phyloP scores from a whole-genome alignment of 2,329 filamentous ascomycete species.

The Verticillium tricorpus region DNA sequence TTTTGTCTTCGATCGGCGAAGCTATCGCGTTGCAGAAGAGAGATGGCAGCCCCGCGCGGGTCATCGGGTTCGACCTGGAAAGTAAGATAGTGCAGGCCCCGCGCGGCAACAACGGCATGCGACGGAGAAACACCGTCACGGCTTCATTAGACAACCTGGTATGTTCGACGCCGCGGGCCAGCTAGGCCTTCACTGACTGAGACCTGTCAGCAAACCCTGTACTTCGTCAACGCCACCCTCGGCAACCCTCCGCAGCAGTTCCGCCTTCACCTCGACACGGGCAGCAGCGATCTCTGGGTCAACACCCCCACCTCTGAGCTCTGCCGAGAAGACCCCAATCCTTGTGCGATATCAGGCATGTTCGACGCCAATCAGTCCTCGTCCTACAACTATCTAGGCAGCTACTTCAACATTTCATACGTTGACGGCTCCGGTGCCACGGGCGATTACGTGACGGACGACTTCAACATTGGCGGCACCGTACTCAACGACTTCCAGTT shows the following conservation, averaged over 20 bases:
- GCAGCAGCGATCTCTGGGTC: slow-evolving; percentile 66
- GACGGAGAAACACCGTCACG: slow-evolving; percentile 38
- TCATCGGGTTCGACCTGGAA: slow-evolving; percentile 41
- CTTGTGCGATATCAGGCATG: slow-evolving; percentile 59
- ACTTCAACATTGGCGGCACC: slow-evolving; percentile 44
- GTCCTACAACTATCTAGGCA: slow-evolving; percentile 66
- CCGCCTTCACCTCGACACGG: slow-evolving; percentile 61
- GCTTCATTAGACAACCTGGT: slow-evolving; percentile 54
- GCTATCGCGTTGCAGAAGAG: slow-evolving; percentile 23
- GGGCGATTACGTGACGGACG: slow-evolving; percentile 56
- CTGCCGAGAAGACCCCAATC: slow-evolving; percentile 21
- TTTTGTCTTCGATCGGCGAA: slow-evolving; percentile 18
- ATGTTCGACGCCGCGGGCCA: slow-evolving; percentile 13
- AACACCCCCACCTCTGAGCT: slow-evolving; percentile 8
- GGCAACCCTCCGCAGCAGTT: slow-evolving; percentile 58
- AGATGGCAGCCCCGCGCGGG: slow-evolving; percentile 30
- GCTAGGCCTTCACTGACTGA: slow-evolving; percentile 7
- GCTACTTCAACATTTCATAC: slow-evolving; percentile 53
- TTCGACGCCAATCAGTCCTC: slow-evolving; percentile 70
- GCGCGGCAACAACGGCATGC: slow-evolving; percentile 9
- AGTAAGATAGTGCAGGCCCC: slow-evolving; percentile 21
- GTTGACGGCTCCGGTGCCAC: slow-evolving; percentile 50
- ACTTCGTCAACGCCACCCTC: slow-evolving; percentile 58
- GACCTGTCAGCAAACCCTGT: slow-evolving; percentile 49
- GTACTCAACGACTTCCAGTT: slow-evolving; percentile 60